These are phyloP conservation scores for Toxoplasma gondii DNA, from an alignment of 169 alveolate species.

Conservation along the genomic window DNA sequence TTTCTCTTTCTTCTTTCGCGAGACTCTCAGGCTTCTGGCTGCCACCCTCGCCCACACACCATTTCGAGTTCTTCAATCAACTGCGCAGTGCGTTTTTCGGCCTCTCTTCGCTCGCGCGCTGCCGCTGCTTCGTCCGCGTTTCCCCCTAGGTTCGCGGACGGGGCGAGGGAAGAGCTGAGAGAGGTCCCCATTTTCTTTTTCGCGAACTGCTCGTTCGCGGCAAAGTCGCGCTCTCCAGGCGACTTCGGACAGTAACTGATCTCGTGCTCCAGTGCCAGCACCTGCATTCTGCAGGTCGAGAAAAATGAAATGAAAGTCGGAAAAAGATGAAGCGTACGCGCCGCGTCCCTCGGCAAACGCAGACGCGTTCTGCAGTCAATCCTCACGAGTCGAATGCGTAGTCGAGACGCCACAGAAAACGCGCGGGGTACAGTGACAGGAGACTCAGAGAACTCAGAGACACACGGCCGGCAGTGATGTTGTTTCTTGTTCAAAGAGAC, in stretches of 20 bases:
- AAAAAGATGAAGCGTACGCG: not conserved
- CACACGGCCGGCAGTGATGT: too few species aligned
- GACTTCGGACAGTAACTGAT: not conserved
- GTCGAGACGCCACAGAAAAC: not conserved
- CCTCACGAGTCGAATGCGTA: not conserved
- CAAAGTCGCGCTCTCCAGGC: not conserved
- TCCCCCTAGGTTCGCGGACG: not conserved
- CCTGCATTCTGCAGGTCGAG: not conserved
- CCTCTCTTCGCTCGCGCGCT: not conserved
- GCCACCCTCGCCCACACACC: too few species aligned
- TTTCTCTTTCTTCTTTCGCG: not conserved
- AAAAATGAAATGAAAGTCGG: not conserved
- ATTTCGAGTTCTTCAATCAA: slow-evolving; percentile 16
- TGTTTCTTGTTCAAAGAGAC: too few species aligned
- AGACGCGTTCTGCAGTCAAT: not conserved
- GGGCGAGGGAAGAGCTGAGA: not conserved
- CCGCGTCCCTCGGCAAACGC: not conserved
- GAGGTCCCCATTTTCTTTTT: not conserved
- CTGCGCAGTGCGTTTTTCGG: not conserved
- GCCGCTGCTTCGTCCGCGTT: not conserved
- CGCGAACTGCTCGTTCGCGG: not conserved
- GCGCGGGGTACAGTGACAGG: not conserved
- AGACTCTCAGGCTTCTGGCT: too few species aligned
- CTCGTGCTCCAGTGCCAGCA: slow-evolving; percentile 25
- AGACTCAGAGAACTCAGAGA: too few species aligned